Evolutionary conservation across 768 basidiomycete species (phyloP).

Genomic region (Mycena polygramma): DNA sequence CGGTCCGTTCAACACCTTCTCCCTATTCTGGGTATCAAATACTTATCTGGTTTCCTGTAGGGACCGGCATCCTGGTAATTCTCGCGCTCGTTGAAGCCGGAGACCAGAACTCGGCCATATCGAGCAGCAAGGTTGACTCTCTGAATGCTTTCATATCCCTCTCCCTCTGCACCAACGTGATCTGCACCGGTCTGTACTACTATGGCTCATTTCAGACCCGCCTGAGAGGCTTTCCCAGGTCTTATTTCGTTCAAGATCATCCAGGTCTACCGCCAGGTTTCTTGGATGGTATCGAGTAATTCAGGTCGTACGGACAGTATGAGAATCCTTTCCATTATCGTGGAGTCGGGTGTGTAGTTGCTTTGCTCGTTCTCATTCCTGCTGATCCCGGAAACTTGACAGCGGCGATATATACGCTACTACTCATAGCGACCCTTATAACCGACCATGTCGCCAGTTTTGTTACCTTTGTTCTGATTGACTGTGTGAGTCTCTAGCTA

Average conservation of each 20-base stretch:
- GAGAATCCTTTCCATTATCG: slow-evolving; percentile 1
- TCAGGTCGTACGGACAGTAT: background rate
- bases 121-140: background rate
- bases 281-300: background rate
- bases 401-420: slow-evolving; percentile 8
- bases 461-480: background rate
- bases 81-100: background rate
- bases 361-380: background rate
- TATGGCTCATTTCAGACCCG: too few species aligned
- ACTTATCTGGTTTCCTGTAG: background rate
- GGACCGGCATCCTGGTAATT: background rate
- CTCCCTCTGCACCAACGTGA: slow-evolving; percentile 9
- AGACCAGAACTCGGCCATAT: background rate
- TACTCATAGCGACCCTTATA: slow-evolving; percentile 1
- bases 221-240: too few species aligned
- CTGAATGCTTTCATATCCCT: slow-evolving; percentile 8
- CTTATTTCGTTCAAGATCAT: slow-evolving; percentile 15
- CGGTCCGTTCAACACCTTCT: background rate
- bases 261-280: background rate
- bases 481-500: background rate
- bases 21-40: too few species aligned
- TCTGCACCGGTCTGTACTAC: slow-evolving; percentile 26
- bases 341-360: slow-evolving; percentile 13
- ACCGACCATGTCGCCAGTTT: background rate
- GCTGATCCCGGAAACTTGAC: background rate